phyloP scores from a whole-genome alignment of 306 rosid genomes.

The Casuarina equisetifolia region DNA sequence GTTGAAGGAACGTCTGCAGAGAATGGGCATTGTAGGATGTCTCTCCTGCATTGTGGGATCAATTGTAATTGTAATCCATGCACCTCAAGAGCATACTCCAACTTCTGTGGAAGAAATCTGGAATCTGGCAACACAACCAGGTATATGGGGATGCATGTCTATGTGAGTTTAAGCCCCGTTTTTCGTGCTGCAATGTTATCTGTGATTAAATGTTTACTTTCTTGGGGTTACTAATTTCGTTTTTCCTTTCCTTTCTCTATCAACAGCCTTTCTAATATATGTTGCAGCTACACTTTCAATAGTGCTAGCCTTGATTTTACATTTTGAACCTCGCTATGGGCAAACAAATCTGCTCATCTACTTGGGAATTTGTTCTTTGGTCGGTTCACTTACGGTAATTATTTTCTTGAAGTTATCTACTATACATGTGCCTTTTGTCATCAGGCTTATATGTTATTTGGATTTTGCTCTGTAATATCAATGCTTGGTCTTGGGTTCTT shows the following conservation, averaged over 20 bases:
- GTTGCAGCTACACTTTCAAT: conserved; percentile 57
- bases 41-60: conserved; percentile 88
- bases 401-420: not conserved
- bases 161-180: conserved; percentile 7
- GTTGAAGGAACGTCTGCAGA: conserved; percentile 70
- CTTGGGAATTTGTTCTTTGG: conserved; percentile 87
- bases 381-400: conserved; percentile 90
- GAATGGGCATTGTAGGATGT: conserved; percentile 90
- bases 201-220: not conserved
- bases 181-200: not conserved
- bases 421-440: not conserved
- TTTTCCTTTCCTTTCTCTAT: conserved; percentile 23
- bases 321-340: conserved; percentile 88
- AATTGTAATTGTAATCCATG: conserved; percentile 85
- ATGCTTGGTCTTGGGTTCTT: not conserved
- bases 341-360: conserved; percentile 75
- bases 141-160: conserved; percentile 29
- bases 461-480: not conserved
- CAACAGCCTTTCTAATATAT: conserved; percentile 66
- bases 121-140: conserved; percentile 86
- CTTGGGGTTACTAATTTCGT: conserved; percentile 10
- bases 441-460: conserved; percentile 5
- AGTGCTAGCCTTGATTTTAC: conserved; percentile 69
- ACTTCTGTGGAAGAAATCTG: conserved; percentile 79
- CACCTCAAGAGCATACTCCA: conserved; percentile 82